Conservation (phyloP, 768 basidiomycete species). For the Lactifluus volemus region DNA sequence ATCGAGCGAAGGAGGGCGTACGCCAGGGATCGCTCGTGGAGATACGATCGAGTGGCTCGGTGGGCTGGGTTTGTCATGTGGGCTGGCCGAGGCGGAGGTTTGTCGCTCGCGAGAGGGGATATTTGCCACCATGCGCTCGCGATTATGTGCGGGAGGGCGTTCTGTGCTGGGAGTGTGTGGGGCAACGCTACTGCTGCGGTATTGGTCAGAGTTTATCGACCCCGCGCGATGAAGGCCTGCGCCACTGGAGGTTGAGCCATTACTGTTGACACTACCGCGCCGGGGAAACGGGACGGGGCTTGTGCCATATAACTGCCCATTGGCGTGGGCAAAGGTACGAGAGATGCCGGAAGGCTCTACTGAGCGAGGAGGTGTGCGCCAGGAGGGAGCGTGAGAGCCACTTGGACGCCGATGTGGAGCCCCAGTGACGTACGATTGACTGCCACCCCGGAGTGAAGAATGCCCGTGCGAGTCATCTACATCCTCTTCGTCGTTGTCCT, state of each 20-base stretch:
- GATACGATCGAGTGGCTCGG: neutral
- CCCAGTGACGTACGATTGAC: conserved; percentile 6
- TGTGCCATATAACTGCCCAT: conserved; percentile 29
- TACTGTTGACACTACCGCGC: conserved; percentile 21
- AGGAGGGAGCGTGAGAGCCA: neutral
- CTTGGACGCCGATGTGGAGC: conserved; percentile 10
- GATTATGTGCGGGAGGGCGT: conserved; percentile 15
- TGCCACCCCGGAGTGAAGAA: neutral
- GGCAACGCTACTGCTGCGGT: conserved; percentile 1
- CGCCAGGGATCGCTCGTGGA: conserved; percentile 12
- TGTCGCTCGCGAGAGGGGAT: conserved; percentile 10
- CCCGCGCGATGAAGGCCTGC: conserved; percentile 20
- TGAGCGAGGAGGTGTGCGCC: neutral
- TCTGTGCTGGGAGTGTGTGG: conserved; percentile 14
- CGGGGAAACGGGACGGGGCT: conserved; percentile 31
- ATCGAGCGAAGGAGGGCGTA: conserved; percentile 10
- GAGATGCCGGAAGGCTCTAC: conserved; percentile 14
- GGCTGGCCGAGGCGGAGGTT: conserved; percentile 16
- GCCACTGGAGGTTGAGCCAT: conserved; percentile 7
- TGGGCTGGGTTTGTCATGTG: conserved; percentile 14
- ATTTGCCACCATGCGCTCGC: conserved; percentile 6
- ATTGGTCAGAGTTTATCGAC: conserved; percentile 8
- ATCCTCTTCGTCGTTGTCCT: conserved; percentile 1
- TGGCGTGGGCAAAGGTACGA: conserved; percentile 21
- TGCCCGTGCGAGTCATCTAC: neutral